Conservation (phyloP, 208 protist genomes). For the Borovskyia barvae region DNA sequence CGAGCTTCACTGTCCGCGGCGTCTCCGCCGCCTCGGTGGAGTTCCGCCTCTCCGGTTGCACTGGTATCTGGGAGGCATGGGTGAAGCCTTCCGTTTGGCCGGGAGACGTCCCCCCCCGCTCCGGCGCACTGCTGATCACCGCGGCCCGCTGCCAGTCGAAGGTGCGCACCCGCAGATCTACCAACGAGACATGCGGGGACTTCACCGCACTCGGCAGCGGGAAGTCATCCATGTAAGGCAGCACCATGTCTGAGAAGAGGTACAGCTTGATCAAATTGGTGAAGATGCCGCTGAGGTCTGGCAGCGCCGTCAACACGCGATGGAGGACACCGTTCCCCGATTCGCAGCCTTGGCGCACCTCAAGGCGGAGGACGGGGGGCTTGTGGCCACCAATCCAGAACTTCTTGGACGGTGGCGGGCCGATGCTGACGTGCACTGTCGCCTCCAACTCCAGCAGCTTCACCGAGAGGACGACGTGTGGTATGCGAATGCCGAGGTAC, state of each 20-base stretch:
- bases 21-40: too few species aligned
- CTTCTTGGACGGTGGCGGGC: conserved; percentile 79
- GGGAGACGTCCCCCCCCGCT: not conserved
- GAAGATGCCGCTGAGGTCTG: conserved; percentile 62
- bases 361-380: conserved; percentile 48
- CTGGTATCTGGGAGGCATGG: too few species aligned
- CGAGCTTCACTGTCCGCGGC: too few species aligned
- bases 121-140: conserved; percentile 29
- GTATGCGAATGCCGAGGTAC: conserved; percentile 76
- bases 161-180: conserved; percentile 32
- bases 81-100: too few species aligned
- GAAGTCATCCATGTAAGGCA: conserved; percentile 87
- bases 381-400: conserved; percentile 81
- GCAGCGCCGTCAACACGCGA: conserved; percentile 71
- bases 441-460: conserved; percentile 62
- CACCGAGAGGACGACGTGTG: conserved; percentile 63
- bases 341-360: conserved; percentile 63
- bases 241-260: conserved; percentile 71
- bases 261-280: conserved; percentile 75
- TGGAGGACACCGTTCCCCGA: conserved; percentile 61
- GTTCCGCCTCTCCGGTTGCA: too few species aligned
- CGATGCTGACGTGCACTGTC: conserved; percentile 75
- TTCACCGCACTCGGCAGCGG: conserved; percentile 69
- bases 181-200: conserved; percentile 35
- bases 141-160: conserved; percentile 65